Base-by-base conservation (phyloP, 2,329 filamentous ascomycete genomes). In the Emergomyces orientalis region DNA sequence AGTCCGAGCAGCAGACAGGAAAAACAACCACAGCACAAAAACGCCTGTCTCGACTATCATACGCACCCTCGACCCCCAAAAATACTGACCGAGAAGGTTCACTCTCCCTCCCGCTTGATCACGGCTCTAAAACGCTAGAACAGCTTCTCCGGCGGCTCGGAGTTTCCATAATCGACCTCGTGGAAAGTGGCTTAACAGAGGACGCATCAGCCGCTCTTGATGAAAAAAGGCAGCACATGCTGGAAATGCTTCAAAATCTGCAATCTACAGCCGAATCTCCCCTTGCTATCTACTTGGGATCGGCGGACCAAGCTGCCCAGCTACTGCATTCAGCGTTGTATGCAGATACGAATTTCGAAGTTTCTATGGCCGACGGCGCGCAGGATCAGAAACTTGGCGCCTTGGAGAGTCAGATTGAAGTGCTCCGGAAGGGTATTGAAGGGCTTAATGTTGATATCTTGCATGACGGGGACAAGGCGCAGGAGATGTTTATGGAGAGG, bases 131-230 rank as follows among this genome's bases (percentile, higher is more conserved):
- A 32, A 67, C 65, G 45, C 61, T 76, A 3, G 71, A 71, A 49
- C 70, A 66, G 52, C 63, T 76, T n/a, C 63, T 76, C 61, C 74
- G 74, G 49, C 73, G 74, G 19, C 63, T 74, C 34, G 74, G 74
- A 3, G 62, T 76, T 34, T 68, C 71, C 4, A 62, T 67, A 6
- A 69, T 72, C 57, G 70, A 69, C 6, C 65, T 73, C 2, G 67
- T 71, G 45, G 67, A 68, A 7, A 63, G 69, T 0, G 67, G 69
- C 34, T 66, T 63, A 61, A 64, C 64, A 13, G 62, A 65, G 51
- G 63, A 64, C 43, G 66, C 67, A 41, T 65, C 65, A 22, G 63
- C 63, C 14, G 61, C 65, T 5, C 68, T 76, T 14, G 62, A 69
- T 47, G 71, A 73, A 57, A 75, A 74, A 63, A 68, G 69, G 59